phyloP scores from a whole-genome alignment of 2,329 filamentous ascomycete genomes.

The Diaporthe destruens region DNA sequence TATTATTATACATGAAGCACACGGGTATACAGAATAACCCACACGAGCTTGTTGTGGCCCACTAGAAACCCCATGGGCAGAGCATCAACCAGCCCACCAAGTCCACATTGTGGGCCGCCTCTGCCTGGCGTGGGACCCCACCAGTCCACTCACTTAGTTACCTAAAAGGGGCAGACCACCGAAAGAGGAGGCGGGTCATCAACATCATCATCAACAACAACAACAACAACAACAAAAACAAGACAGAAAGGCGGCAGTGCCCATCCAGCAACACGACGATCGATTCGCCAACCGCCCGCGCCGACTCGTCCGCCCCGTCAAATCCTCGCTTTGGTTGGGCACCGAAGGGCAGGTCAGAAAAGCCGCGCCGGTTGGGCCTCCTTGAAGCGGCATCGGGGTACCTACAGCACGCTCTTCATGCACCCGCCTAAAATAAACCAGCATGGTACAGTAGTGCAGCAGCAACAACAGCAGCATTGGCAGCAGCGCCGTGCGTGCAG shows the following conservation, averaged over 20 bases:
- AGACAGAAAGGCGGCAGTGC: conserved; percentile 5
- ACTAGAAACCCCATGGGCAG: conserved; percentile 26
- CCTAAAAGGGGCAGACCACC: not conserved
- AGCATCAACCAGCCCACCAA: not conserved
- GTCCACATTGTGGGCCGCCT: conserved; percentile 20
- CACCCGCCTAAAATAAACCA: conserved; percentile 19
- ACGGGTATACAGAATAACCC: conserved; percentile 1
- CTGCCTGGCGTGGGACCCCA: not conserved
- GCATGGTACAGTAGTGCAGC: not conserved
- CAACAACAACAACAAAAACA: no score
- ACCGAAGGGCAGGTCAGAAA: not conserved
- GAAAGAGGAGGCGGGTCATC: conserved; percentile 2
- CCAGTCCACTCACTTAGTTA: not conserved
- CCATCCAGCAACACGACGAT: not conserved
- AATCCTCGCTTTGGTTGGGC: conserved; percentile 16
- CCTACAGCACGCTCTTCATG: conserved; percentile 9
- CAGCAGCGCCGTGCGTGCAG: conserved; percentile 6
- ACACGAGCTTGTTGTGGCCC: conserved; percentile 13
- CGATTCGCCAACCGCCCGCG: conserved; percentile 27
- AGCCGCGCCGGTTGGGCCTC: conserved; percentile 25
- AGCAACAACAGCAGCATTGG: not conserved
- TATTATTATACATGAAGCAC: conserved; percentile 7
- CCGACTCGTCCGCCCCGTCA: conserved; percentile 29
- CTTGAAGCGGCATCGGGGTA: conserved; percentile 10
- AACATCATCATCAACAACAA: not conserved